Conservation (phyloP, 306 rosid genomes). For the Glycyrrhiza uralensis region DNA sequence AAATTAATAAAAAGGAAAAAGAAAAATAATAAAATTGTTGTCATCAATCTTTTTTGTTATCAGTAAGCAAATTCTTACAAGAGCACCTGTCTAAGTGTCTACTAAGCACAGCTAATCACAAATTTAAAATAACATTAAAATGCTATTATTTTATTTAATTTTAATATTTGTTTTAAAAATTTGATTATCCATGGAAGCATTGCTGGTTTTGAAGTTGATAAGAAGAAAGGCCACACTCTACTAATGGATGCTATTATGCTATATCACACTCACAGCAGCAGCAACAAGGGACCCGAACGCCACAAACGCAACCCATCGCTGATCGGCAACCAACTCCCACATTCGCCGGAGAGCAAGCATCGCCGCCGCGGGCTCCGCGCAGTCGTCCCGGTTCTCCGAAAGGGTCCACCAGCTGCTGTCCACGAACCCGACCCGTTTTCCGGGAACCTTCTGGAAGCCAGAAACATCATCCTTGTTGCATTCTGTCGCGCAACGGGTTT, state of each 20-base stretch:
- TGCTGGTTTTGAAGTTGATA: too few species aligned
- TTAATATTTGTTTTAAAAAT: too few species aligned
- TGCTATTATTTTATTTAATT: too few species aligned
- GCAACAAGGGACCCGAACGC: constrained; percentile 44
- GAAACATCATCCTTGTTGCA: neutral
- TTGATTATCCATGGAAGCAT: too few species aligned
- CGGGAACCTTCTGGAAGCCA: neutral
- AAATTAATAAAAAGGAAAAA: too few species aligned
- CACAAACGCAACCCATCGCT: constrained; percentile 40
- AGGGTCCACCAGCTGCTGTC: constrained; percentile 43
- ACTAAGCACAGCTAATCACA: neutral
- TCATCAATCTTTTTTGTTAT: neutral
- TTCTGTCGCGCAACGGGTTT: neutral
- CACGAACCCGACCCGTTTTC: constrained; percentile 12
- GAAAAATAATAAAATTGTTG: too few species aligned
- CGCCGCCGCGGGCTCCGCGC: constrained; percentile 29
- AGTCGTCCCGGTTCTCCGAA: constrained; percentile 17
- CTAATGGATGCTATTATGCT: too few species aligned
- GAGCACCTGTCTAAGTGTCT: neutral
- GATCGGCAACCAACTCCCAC: constrained; percentile 51
- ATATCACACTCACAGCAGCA: constrained; percentile 49
- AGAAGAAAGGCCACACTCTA: too few species aligned
- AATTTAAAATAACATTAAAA: too few species aligned
- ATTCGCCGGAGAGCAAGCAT: constrained; percentile 46
- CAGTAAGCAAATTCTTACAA: neutral